Conservation (phyloP, 768 basidiomycete species). For the Plicaturopsis crispa region DNA sequence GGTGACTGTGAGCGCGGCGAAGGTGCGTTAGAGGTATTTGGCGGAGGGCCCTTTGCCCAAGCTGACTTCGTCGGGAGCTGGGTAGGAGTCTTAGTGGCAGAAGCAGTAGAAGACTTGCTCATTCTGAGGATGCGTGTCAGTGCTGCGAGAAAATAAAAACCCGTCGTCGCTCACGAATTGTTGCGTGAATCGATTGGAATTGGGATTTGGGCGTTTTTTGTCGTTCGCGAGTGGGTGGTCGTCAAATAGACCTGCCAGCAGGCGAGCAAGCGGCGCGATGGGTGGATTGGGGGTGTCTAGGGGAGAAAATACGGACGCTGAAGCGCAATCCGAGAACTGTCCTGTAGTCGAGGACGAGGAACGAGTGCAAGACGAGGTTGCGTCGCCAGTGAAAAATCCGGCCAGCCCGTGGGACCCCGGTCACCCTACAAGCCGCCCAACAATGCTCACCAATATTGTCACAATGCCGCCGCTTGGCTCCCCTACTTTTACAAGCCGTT, state of each 20-base stretch:
- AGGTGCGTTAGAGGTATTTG: slow-evolving; percentile 43
- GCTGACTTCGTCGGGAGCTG: slow-evolving; percentile 77
- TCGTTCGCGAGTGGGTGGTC: slow-evolving; percentile 60
- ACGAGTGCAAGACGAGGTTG: slow-evolving; percentile 28
- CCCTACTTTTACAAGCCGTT: too few relatives aligned
- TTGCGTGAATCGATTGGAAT: slow-evolving; percentile 8
- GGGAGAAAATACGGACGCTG: slow-evolving; percentile 27
- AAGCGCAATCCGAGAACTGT: slow-evolving; percentile 17
- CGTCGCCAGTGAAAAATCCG: slow-evolving; percentile 7
- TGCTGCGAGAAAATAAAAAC: slow-evolving; percentile 3
- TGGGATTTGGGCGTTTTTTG: slow-evolving; percentile 33
- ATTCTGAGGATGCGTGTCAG: slow-evolving; percentile 45
- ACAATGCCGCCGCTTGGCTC: too few relatives aligned
- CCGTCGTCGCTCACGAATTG: slow-evolving; percentile 22
- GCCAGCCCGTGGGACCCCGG: slow-evolving; percentile 16
- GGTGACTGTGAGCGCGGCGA: slow-evolving; percentile 77
- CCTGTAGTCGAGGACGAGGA: slow-evolving; percentile 33
- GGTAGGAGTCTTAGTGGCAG: slow-evolving; percentile 64
- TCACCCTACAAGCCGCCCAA: too few relatives aligned
- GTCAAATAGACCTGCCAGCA: slow-evolving; percentile 90
- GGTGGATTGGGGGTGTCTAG: slow-evolving; percentile 31
- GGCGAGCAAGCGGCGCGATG: slow-evolving; percentile 62
- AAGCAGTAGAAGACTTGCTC: slow-evolving; percentile 84
- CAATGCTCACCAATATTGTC: too few relatives aligned
- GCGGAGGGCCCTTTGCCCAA: slow-evolving; percentile 87